Evolutionary conservation across 768 basidiomycete species (phyloP).

Genomic region (Hemileccinum rubropunctum): DNA sequence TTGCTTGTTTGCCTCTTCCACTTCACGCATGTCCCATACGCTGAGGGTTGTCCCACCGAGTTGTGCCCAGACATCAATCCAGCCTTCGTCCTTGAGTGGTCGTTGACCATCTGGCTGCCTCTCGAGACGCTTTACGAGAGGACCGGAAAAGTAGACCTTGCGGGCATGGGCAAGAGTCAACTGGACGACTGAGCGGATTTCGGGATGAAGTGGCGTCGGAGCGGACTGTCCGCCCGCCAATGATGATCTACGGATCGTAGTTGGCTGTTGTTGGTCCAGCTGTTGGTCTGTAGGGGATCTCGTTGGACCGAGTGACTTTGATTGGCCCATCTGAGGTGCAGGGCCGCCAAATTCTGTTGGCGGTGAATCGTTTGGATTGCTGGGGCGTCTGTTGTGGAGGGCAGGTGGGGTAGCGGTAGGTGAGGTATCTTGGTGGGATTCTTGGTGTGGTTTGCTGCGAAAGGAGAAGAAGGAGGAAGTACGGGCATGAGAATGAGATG

Average conservation of each 20-base stretch:
- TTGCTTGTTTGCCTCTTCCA: conserved; percentile 78
- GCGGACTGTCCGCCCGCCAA: conserved; percentile 11
- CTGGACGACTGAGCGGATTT: conserved; percentile 77
- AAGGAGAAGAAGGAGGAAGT: conserved; percentile 69
- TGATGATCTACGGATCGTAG: conserved; percentile 19
- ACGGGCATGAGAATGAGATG: conserved; percentile 42
- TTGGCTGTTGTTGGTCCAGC: conserved; percentile 23
- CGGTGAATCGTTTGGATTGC: conserved; percentile 8
- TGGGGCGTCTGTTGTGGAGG: conserved; percentile 16
- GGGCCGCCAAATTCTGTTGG: conserved; percentile 22
- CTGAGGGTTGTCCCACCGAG: conserved; percentile 86
- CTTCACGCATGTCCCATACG: conserved; percentile 88
- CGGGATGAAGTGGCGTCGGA: conserved; percentile 63
- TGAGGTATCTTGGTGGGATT: conserved; percentile 12
- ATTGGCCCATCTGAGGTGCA: conserved; percentile 33
- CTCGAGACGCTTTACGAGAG: conserved; percentile 73
- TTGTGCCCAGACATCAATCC: conserved; percentile 88
- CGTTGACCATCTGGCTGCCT: conserved; percentile 73
- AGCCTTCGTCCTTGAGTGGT: conserved; percentile 70
- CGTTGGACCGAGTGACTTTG: conserved; percentile 30
- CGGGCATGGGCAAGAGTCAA: conserved; percentile 74
- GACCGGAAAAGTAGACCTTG: conserved; percentile 87
- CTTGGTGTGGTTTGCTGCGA: conserved; percentile 37
- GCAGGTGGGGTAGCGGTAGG: conserved; percentile 15
- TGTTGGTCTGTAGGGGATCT: conserved; percentile 20